phyloP scores from a whole-genome alignment of 2,329 filamentous ascomycete genomes.

The Dactylellina parvicollis region DNA sequence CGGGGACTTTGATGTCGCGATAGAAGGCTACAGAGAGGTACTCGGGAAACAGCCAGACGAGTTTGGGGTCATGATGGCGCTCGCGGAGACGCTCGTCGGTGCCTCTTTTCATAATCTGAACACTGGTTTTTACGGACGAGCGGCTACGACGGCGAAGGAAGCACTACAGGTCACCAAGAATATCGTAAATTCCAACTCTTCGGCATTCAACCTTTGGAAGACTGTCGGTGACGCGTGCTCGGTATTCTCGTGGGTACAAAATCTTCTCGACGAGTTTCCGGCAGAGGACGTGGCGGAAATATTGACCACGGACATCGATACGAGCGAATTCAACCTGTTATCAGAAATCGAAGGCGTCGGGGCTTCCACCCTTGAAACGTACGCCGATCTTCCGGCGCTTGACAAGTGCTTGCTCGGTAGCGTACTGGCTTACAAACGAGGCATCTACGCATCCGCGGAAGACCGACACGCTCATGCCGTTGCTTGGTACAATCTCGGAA shows the following conservation, averaged over 20 bases:
- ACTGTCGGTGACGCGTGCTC: slow-evolving; percentile 87
- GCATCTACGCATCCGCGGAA: slow-evolving; percentile 75
- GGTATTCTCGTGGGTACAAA: slow-evolving; percentile 81
- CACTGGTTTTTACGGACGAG: slow-evolving; percentile 85
- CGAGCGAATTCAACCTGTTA: slow-evolving; percentile 71
- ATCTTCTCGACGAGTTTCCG: slow-evolving; percentile 72
- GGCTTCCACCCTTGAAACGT: slow-evolving; percentile 57
- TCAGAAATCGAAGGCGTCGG: slow-evolving; percentile 75
- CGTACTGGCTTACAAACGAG: slow-evolving; percentile 87
- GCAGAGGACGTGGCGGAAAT: slow-evolving; percentile 68
- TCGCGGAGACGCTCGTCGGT: slow-evolving; percentile 88
- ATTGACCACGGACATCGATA: slow-evolving; percentile 67
- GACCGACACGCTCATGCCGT: slow-evolving; percentile 90
- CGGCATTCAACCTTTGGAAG: slow-evolving; percentile 96
- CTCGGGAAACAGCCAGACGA: slow-evolving; percentile 75
- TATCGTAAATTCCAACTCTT: slow-evolving; percentile 70
- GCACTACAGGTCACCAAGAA: slow-evolving; percentile 74
- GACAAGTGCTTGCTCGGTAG: slow-evolving; percentile 73
- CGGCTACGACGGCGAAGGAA: slow-evolving; percentile 74
- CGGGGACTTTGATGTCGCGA: slow-evolving; percentile 86
- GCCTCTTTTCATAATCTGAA: slow-evolving; percentile 80
- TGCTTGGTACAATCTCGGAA: slow-evolving; percentile 96
- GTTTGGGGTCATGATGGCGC: slow-evolving; percentile 84
- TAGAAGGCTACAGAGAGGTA: slow-evolving; percentile 78
- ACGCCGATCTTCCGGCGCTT: slow-evolving; percentile 64